phyloP scores from a whole-genome alignment of 1,139 yeast species.

The Schwanniomyces etchellsii region DNA sequence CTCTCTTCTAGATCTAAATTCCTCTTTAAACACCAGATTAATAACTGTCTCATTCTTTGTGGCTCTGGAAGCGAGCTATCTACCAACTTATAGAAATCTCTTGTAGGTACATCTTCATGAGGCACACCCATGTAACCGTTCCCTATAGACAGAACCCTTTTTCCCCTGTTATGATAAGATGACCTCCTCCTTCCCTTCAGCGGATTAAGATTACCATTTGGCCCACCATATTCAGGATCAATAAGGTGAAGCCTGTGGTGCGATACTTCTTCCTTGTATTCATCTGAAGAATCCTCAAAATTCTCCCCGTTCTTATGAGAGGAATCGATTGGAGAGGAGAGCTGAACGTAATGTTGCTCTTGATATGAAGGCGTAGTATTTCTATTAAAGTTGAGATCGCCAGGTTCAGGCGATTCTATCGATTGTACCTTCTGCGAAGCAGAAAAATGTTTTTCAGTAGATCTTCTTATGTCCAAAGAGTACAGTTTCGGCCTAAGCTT shows the following conservation, averaged over 20 bases:
- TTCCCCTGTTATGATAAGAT: constrained; percentile 57
- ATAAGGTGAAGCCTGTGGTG: constrained; percentile 16
- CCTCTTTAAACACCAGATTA: constrained; percentile 65
- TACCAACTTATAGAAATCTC: constrained; percentile 57
- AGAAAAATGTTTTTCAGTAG: constrained; percentile 1
- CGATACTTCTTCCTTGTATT: constrained; percentile 26
- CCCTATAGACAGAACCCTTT: constrained; percentile 69
- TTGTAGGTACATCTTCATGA: constrained; percentile 53
- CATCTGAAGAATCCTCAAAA: constrained; percentile 13
- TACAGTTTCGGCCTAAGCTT: no score
- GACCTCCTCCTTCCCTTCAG: constrained; percentile 35
- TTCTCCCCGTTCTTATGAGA: constrained; percentile 8
- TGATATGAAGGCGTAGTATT: neutral
- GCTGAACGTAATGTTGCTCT: constrained; percentile 13
- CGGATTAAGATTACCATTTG: constrained; percentile 12
- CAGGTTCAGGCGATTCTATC: constrained; percentile 1
- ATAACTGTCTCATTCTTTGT: constrained; percentile 62
- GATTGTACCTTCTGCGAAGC: neutral
- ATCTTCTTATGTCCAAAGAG: neutral
- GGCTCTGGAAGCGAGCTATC: constrained; percentile 66
- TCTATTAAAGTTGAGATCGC: neutral
- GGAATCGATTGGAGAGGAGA: constrained; percentile 22
- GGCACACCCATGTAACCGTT: constrained; percentile 69
- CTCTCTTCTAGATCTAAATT: constrained; percentile 34
- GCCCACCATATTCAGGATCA: constrained; percentile 2